phyloP scores from a whole-genome alignment of 2,329 filamentous ascomycete species.

The Cercospora beticola region DNA sequence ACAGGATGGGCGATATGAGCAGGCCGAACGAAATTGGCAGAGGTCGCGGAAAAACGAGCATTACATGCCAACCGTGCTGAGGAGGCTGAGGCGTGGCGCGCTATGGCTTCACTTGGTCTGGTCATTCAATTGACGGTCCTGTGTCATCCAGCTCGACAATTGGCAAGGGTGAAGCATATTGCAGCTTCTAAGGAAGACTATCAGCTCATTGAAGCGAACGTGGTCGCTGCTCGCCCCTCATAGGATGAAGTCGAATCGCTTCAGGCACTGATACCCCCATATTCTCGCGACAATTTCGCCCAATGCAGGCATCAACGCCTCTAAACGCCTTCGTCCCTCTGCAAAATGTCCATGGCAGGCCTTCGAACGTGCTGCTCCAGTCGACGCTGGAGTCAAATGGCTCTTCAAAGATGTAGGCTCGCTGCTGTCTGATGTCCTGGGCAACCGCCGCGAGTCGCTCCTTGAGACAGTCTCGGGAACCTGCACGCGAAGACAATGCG shows the following conservation, averaged over 20 bases:
- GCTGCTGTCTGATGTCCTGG: not conserved
- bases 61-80: not conserved
- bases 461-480: not conserved
- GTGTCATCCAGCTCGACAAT: not conserved
- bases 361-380: not conserved
- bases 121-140: not conserved
- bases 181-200: not conserved
- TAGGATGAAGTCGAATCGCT: not conserved
- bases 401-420: no score
- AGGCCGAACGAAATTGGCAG: not conserved
- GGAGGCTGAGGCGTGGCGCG: not conserved
- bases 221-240: not conserved
- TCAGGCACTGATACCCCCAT: not conserved
- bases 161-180: not conserved
- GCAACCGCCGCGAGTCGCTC: not conserved
- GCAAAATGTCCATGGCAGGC: not conserved
- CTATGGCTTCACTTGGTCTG: not conserved
- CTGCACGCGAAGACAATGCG: not conserved
- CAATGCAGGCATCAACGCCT: not conserved
- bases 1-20: constrained; percentile 41
- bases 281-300: not conserved
- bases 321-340: not conserved
- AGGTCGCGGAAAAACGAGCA: not conserved
- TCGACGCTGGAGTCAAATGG: not conserved
- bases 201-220: not conserved